A percentile compares a stretch with the other conserved stretches of the same genome.
These are phyloP conservation scores for Anthracocystis panici-leucophaei DNA, from an alignment of 1,284 basidiomycete species.

Conservation along the genomic window DNA sequence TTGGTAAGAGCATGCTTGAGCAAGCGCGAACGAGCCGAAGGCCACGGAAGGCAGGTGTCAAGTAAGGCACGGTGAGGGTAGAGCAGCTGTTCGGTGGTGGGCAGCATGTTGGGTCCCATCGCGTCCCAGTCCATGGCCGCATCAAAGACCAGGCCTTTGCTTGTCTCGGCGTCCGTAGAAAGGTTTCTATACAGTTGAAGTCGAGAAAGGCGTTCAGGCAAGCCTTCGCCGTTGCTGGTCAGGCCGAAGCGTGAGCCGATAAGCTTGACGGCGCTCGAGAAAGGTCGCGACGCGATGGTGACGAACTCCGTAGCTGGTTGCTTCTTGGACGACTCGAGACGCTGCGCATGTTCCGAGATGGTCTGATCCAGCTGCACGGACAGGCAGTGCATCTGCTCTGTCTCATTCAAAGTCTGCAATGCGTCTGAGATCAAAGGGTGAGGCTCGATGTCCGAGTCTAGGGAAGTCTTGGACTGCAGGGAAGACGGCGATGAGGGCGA, in stretches of 20 bases:
- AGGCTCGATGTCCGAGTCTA: not conserved
- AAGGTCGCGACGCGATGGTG: conserved; percentile 24
- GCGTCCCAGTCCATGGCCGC: conserved; percentile 33
- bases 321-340: not conserved
- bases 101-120: conserved; percentile 36
- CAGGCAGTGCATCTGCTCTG: conserved; percentile 1
- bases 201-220: conserved; percentile 22
- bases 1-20: conserved; percentile 35
- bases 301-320: not conserved
- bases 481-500: conserved; percentile 4
- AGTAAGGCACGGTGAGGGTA: conserved; percentile 49
- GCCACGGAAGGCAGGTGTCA: conserved; percentile 52
- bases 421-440: not conserved
- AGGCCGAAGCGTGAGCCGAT: conserved; percentile 25
- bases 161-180: not conserved
- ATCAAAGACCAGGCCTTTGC: conserved; percentile 42
- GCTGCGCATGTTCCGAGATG: conserved; percentile 5
- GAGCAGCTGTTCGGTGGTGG: conserved; percentile 36
- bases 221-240: not conserved
- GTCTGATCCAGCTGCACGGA: conserved; percentile 14
- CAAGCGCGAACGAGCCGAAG: conserved; percentile 41
- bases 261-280: conserved; percentile 18
- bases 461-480: not conserved
- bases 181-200: conserved; percentile 23
- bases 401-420: not conserved